Percentiles rank a stretch among this genome's conserved stretches.
Conservation (phyloP, 768 basidiomycete species). For the Coprinopsis sp. region DNA sequence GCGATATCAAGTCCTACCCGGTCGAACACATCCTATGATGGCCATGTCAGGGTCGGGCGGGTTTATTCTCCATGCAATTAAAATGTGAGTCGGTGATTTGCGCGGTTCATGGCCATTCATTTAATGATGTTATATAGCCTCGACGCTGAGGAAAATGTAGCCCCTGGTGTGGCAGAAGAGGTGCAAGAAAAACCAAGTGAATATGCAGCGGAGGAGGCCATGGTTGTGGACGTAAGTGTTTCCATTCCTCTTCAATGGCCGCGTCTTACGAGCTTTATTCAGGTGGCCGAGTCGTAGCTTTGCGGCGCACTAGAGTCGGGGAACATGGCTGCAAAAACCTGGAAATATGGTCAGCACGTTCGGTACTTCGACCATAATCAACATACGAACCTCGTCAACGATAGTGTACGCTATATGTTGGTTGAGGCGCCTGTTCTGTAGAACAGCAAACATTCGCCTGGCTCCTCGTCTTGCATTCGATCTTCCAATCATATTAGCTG, state of each 20-base stretch:
- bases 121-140: constrained; percentile 1
- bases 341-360: background rate
- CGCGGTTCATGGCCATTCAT: background rate
- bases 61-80: constrained; percentile 78
- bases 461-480: constrained; percentile 93
- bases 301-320: constrained; percentile 34
- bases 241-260: background rate
- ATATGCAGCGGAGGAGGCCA: background rate
- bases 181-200: background rate
- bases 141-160: constrained; percentile 1
- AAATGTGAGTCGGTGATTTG: constrained; percentile 53
- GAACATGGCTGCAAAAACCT: constrained; percentile 61
- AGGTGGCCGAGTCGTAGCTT: background rate
- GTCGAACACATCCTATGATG: constrained; percentile 95
- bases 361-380: background rate
- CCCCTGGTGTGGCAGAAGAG: background rate
- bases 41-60: constrained; percentile 85
- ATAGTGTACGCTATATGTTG: constrained; percentile 89
- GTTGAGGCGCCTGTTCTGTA: constrained; percentile 93
- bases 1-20: constrained; percentile 90
- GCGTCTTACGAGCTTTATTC: background rate
- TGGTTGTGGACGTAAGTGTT: constrained; percentile 8
- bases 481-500: constrained; percentile 97
- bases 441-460: constrained; percentile 84
- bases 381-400: constrained; percentile 72